Base-by-base conservation (phyloP, 2,329 filamentous ascomycete genomes). In the Paraconiothyrium brasiliense region DNA sequence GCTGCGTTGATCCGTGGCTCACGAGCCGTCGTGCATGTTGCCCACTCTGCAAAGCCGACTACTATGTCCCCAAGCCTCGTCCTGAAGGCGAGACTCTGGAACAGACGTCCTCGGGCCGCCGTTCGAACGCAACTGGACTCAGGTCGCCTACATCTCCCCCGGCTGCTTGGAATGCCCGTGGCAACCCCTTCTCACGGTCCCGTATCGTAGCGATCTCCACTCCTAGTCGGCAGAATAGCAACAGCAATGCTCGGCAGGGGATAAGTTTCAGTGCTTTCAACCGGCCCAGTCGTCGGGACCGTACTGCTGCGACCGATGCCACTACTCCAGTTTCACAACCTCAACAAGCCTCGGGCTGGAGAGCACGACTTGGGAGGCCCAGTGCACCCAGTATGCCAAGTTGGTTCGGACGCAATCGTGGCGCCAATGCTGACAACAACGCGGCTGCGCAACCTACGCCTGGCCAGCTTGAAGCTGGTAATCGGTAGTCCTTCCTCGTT, bases 21-120 rank as follows among this genome's bases (percentile, higher is more conserved):
- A 99, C 95, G 10, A 94, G 92, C 74, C 89, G 95, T 65, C 90
- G 94, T 67, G 95, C 95, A 30, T 98, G 94, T 83, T 99, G 95
- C 77, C 95, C 95, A 6, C 89, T 99, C 7, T 99, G 95, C 84
- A 99, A 99, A 82, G 92, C 94, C 44, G 95, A 99, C 76, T 99
- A 98, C 79, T 98, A 97, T 78, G 90, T 93, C 2, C 94, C 95
- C 0, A 98, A 98, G 80, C 92, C 93, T 54, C 91, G 93, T 16
- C 84, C 91, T 3, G 87, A 89, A 63, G 84, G 80, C 9, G 83
- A 84, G 55, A 60, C 67, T 47, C 77, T 64, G 22, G 70, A 72
- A 24, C 68, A 71, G 37, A 57, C 71, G 4, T 49, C 64, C 9
- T 65, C 69, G n/a, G 67, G 69, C 51, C 76, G 75, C 48, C 75